Conservation (phyloP, 2,329 filamentous ascomycete genomes). For the Cladophialophora psammophila region DNA sequence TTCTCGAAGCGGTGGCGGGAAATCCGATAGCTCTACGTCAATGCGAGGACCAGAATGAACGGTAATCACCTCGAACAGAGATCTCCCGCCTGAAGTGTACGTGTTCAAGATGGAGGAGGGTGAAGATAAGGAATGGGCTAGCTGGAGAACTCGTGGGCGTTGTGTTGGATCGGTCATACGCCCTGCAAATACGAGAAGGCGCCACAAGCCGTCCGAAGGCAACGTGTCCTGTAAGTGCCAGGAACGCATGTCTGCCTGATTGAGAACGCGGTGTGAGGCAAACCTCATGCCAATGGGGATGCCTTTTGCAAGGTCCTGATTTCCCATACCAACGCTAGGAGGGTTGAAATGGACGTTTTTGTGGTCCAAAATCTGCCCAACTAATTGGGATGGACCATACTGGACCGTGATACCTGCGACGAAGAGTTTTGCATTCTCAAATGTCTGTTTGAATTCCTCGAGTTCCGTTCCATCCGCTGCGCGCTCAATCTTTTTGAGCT, state of each 20-base stretch:
- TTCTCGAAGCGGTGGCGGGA: conserved; percentile 59
- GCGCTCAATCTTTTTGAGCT: conserved; percentile 64
- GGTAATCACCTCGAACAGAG: conserved; percentile 64
- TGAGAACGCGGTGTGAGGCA: conserved; percentile 46
- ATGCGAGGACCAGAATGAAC: conserved; percentile 63
- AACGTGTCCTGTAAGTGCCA: conserved; percentile 49
- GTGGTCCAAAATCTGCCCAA: no score
- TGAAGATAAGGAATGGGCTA: conserved; percentile 51
- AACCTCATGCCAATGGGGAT: conserved; percentile 42
- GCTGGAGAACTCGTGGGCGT: conserved; percentile 56
- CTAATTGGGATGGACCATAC: conserved; percentile 58
- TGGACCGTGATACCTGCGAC: conserved; percentile 64
- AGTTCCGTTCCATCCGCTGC: conserved; percentile 68
- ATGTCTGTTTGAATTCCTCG: conserved; percentile 67
- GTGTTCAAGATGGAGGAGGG: conserved; percentile 56
- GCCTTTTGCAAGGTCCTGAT: not conserved
- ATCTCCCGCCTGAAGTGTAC: no score
- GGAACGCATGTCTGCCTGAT: conserved; percentile 48
- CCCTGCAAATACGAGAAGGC: conserved; percentile 64
- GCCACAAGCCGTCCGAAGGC: conserved; percentile 48
- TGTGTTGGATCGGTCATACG: conserved; percentile 58
- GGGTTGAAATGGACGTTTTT: no score
- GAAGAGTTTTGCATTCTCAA: conserved; percentile 67
- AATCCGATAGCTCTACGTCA: conserved; percentile 60
- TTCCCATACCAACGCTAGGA: no score